Conservation (phyloP, 805 yeast species). For the Candida schatavii region DNA sequence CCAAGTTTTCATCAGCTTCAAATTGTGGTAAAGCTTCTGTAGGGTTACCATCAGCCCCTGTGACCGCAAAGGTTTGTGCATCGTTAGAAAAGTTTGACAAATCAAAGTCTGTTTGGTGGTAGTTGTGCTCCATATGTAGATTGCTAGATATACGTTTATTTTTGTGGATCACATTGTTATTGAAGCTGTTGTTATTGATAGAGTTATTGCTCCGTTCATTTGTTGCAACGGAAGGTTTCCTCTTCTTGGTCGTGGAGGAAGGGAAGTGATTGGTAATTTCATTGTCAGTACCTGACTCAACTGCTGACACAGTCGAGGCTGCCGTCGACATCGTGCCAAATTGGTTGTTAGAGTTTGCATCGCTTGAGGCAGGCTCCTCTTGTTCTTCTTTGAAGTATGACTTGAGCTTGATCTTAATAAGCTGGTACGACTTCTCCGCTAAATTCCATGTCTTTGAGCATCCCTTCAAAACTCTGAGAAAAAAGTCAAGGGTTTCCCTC, state of each 20-base stretch:
- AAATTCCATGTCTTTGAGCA: slow-evolving; percentile 47
- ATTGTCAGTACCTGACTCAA: too few relatives aligned
- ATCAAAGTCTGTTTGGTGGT: not conserved
- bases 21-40: not conserved
- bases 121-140: not conserved
- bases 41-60: not conserved
- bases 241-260: not conserved
- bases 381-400: slow-evolving; percentile 1
- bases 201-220: not conserved
- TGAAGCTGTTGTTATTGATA: not conserved
- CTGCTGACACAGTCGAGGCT: not conserved
- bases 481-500: slow-evolving; percentile 31
- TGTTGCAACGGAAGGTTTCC: not conserved
- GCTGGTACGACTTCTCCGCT: slow-evolving; percentile 43
- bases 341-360: not conserved
- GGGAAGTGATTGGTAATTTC: not conserved
- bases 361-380: not conserved
- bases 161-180: too few relatives aligned
- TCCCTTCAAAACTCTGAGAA: slow-evolving; percentile 39
- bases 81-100: not conserved
- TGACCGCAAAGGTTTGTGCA: not conserved
- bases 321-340: not conserved
- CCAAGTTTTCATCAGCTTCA: slow-evolving; percentile 23
- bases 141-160: too few relatives aligned
- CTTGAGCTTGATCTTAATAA: slow-evolving; percentile 36